A percentile compares a stretch with the other conserved stretches of the same genome.
These are phyloP conservation scores for Suhomyces pyralidae DNA, from an alignment of 805 yeast species.

Conservation along the genomic window DNA sequence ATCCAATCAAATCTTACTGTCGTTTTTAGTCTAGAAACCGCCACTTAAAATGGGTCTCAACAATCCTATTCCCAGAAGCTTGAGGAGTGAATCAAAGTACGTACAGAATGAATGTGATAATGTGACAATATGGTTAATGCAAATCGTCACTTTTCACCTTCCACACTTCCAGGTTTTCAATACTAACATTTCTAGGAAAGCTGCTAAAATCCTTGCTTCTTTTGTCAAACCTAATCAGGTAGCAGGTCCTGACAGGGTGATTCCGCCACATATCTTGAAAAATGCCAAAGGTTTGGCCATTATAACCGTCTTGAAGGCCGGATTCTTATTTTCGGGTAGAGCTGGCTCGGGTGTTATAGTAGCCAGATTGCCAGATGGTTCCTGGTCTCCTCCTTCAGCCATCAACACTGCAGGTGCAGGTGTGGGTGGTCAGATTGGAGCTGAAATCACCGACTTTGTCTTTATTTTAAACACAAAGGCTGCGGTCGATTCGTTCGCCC, in stretches of 20 bases:
- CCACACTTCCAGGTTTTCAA: background rate
- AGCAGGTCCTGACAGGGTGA: slow-evolving; percentile 81
- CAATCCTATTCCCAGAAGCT: slow-evolving; percentile 91
- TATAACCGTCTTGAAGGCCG: slow-evolving; percentile 94
- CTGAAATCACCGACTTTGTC: slow-evolving; percentile 93
- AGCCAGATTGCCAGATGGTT: slow-evolving; percentile 89
- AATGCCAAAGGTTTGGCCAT: slow-evolving; percentile 92
- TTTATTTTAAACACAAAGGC: slow-evolving; percentile 82
- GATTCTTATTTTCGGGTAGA: slow-evolving; percentile 91
- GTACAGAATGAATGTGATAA: slow-evolving; percentile 26
- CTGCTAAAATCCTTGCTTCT: slow-evolving; percentile 85
- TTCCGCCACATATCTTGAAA: slow-evolving; percentile 82
- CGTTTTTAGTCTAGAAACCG: background rate
- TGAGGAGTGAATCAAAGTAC: slow-evolving; percentile 80
- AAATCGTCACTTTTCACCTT: background rate
- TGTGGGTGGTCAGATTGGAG: slow-evolving; percentile 97
- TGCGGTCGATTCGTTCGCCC: slow-evolving; percentile 93
- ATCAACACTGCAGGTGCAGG: slow-evolving; percentile 97
- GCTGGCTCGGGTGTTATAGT: slow-evolving; percentile 97
- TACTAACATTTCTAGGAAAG: slow-evolving; percentile 57
- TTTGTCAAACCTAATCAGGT: slow-evolving; percentile 94
- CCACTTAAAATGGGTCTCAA: slow-evolving; percentile 51
- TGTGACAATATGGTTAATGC: background rate
- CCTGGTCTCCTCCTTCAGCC: slow-evolving; percentile 98
- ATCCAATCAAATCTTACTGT: background rate